Evolutionary conservation across 2,329 filamentous ascomycete genomes (phyloP).

Genomic region (Byssoonygena ceratinophila): DNA sequence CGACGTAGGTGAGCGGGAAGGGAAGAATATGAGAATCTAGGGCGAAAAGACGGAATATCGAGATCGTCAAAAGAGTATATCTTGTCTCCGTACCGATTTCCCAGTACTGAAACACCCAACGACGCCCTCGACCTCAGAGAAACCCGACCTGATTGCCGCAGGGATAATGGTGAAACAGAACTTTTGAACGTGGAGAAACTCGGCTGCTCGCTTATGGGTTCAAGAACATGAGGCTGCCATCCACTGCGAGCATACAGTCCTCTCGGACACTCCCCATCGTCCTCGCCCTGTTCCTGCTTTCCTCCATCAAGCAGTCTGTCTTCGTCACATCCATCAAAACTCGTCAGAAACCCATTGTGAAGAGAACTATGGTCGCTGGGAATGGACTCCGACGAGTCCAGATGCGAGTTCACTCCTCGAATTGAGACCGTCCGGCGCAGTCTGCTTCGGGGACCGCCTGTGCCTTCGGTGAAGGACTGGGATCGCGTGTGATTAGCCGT

Average conservation of each 20-base stretch:
- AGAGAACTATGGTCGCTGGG: constrained; percentile 31
- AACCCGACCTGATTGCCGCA: background rate
- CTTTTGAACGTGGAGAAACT: constrained; percentile 19
- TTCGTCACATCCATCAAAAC: constrained; percentile 20
- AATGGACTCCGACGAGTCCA: constrained; percentile 26
- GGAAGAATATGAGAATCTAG: constrained; percentile 11
- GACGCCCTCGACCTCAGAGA: background rate
- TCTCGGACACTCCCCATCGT: constrained; percentile 40
- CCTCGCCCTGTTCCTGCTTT: background rate
- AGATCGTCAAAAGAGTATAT: constrained; percentile 23
- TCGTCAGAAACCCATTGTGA: constrained; percentile 29
- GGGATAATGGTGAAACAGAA: constrained; percentile 10
- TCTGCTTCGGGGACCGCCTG: constrained; percentile 8
- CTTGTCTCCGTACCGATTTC: constrained; percentile 16
- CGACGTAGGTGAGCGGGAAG: constrained; percentile 5
- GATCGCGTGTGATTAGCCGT: background rate
- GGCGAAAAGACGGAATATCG: constrained; percentile 16
- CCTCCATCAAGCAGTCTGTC: background rate
- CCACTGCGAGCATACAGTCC: constrained; percentile 12
- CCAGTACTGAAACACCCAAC: background rate
- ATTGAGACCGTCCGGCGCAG: constrained; percentile 19
- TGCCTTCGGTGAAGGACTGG: constrained; percentile 6
- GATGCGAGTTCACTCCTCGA: constrained; percentile 16
- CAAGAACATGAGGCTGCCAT: constrained; percentile 19
- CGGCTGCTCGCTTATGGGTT: constrained; percentile 24